phyloP scores from a whole-genome alignment of 2,329 filamentous ascomycete genomes.

The Apiospora malaysiana region DNA sequence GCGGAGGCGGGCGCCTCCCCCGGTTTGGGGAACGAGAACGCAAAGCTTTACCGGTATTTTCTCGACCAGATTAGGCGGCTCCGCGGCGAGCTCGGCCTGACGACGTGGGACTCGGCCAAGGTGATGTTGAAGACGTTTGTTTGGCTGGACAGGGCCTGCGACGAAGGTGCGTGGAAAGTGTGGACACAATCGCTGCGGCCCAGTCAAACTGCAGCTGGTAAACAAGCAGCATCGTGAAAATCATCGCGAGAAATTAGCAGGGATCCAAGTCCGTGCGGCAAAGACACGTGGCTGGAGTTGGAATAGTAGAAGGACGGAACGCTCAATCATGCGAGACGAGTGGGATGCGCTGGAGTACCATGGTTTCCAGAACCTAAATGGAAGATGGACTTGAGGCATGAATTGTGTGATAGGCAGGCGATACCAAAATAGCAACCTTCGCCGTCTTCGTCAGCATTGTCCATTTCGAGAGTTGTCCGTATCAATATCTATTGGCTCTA shows the following conservation, averaged over 20 bases:
- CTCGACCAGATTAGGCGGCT: neutral
- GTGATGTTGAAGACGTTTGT: neutral
- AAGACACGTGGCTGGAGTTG: neutral
- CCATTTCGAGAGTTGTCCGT: neutral
- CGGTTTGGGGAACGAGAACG: neutral
- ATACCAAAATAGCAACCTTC: neutral
- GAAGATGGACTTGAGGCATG: neutral
- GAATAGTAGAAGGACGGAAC: neutral
- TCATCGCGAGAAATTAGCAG: neutral
- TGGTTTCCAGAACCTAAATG: neutral
- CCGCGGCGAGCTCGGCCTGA: neutral
- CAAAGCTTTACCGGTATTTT: neutral
- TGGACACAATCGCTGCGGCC: neutral
- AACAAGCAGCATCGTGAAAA: neutral
- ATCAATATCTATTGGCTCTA: neutral
- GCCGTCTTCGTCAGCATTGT: neutral
- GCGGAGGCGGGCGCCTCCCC: neutral
- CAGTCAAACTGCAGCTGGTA: neutral
- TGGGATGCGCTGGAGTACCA: neutral
- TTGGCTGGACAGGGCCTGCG: neutral
- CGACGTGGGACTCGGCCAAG: neutral
- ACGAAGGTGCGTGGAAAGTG: slow-evolving; percentile 1
- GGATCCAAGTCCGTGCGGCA: neutral
- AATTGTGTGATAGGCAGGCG: neutral
- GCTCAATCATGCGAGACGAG: neutral